Conservation (phyloP, 2,329 filamentous ascomycete genomes). For the Cercospora nicotianae region DNA sequence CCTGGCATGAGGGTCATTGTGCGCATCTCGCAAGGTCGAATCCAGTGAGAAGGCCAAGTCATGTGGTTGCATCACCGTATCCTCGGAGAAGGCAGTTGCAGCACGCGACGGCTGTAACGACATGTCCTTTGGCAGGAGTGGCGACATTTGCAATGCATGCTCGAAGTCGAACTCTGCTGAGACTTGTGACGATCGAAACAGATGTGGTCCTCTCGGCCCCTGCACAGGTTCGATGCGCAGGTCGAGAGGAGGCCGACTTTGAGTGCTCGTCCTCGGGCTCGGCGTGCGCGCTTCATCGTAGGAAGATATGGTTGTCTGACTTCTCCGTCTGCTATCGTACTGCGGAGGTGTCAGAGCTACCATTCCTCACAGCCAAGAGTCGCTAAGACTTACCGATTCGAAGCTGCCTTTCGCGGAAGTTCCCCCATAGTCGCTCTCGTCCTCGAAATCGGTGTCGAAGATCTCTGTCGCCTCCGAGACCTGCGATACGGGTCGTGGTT, state of each 20-base stretch:
- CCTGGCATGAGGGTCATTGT: conserved; percentile 24
- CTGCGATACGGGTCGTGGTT: conserved; percentile 44
- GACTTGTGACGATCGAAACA: conserved; percentile 72
- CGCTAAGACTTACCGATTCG: conserved; percentile 62
- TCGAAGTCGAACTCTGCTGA: conserved; percentile 55
- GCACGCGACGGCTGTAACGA: conserved; percentile 38
- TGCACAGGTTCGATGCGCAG: conserved; percentile 68
- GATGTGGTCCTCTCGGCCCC: conserved; percentile 80
- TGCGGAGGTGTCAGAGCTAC: conserved; percentile 30
- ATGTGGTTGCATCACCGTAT: conserved; percentile 34
- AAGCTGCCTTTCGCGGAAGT: conserved; percentile 64
- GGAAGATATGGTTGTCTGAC: conserved; percentile 82
- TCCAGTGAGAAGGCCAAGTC: conserved; percentile 35
- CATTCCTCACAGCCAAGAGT: neutral
- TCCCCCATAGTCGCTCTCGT: conserved; percentile 57
- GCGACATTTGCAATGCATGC: conserved; percentile 66
- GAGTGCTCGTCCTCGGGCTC: conserved; percentile 57
- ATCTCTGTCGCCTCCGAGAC: conserved; percentile 73
- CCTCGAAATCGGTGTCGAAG: conserved; percentile 74
- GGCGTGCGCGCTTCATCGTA: conserved; percentile 83
- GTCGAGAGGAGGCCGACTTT: conserved; percentile 58
- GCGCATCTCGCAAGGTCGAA: conserved; percentile 22
- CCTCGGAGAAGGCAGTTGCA: conserved; percentile 45
- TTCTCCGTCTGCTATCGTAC: conserved; percentile 61
- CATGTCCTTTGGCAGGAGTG: conserved; percentile 66